Percentiles rank a stretch among this genome's conserved stretches.
Conservation (phyloP, 257 asterid species). For the Nicotiana undulata region DNA sequence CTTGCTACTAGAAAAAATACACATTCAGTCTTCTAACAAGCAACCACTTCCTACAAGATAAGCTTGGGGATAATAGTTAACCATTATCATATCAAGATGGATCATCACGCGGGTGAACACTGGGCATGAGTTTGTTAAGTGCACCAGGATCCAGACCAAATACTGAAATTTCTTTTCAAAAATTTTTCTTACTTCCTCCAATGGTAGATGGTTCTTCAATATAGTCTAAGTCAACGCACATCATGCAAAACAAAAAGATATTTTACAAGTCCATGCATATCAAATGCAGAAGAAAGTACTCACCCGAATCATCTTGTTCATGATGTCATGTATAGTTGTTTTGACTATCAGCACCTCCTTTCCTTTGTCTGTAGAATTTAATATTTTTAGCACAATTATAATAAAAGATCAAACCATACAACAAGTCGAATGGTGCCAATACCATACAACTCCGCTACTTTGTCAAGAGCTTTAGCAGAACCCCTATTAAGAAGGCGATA, state of each 20-base stretch:
- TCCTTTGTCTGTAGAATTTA: slow-evolving; percentile 52
- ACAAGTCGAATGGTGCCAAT: slow-evolving; percentile 21
- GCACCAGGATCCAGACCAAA: neutral
- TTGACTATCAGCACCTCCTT: slow-evolving; percentile 88
- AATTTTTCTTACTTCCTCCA: too few relatives aligned
- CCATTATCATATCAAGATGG: neutral
- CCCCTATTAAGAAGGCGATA: slow-evolving; percentile 98
- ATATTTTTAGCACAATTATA: slow-evolving; percentile 19
- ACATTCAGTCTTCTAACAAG: neutral
- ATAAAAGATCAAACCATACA: slow-evolving; percentile 14
- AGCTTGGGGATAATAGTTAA: too few relatives aligned
- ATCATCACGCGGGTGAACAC: neutral
- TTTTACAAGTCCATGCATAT: neutral
- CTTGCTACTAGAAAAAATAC: neutral
- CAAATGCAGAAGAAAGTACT: slow-evolving; percentile 13
- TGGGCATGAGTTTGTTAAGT: neutral
- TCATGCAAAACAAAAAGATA: neutral
- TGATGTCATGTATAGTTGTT: slow-evolving; percentile 93
- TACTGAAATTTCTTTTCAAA: neutral
- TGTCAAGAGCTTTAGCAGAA: slow-evolving; percentile 98
- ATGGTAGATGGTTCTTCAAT: neutral
- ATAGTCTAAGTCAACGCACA: neutral
- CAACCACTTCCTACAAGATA: too few relatives aligned
- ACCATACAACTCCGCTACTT: slow-evolving; percentile 98
- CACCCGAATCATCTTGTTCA: slow-evolving; percentile 96